Conservation (phyloP, 2,329 filamentous ascomycete species). For the Penicillium vulpinum region DNA sequence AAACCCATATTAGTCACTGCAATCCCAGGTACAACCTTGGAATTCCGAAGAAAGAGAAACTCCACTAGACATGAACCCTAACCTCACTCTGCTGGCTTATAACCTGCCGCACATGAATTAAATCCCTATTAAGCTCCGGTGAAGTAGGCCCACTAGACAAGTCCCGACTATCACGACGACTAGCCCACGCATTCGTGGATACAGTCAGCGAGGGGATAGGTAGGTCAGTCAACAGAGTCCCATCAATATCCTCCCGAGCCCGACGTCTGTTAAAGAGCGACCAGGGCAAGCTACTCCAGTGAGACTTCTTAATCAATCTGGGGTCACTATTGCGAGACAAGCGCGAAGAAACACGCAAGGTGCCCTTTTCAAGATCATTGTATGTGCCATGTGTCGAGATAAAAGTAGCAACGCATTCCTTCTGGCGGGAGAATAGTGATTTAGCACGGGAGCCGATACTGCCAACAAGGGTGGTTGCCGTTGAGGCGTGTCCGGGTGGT, state of each 20-base stretch:
- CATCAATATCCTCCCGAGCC: conserved; percentile 5
- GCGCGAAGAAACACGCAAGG: neutral
- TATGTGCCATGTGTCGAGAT: neutral
- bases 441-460: conserved; percentile 31
- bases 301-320: neutral
- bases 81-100: conserved; percentile 36
- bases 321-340: neutral
- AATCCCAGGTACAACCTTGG: neutral
- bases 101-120: conserved; percentile 36
- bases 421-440: conserved; percentile 26
- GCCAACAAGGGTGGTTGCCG: conserved; percentile 20
- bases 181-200: conserved; percentile 36
- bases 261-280: conserved; percentile 14
- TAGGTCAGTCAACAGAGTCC: conserved; percentile 18
- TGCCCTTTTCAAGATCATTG: conserved; percentile 27
- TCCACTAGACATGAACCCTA: conserved; percentile 14
- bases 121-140: conserved; percentile 12
- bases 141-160: conserved; percentile 10
- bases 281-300: conserved; percentile 16
- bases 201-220: conserved; percentile 26
- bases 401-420: conserved; percentile 2
- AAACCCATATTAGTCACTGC: neutral
- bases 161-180: conserved; percentile 28
- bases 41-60: neutral
- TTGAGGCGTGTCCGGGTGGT: neutral